phyloP scores from a whole-genome alignment of 2,329 filamentous ascomycete species.

The Cladosporium sp. region DNA sequence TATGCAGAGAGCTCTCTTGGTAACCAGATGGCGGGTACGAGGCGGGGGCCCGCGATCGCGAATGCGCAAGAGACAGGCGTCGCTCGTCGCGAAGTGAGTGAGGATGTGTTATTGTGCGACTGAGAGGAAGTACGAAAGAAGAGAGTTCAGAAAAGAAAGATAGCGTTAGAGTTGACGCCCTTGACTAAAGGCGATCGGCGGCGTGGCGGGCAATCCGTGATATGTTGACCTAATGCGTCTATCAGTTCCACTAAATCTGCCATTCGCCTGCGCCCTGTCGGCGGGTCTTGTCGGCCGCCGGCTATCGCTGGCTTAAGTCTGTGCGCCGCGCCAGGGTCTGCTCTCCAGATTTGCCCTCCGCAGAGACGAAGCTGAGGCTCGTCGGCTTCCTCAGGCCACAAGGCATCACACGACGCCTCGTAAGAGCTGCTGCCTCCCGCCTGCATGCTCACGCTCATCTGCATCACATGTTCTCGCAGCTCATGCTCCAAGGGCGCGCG shows the following conservation, averaged over 20 bases:
- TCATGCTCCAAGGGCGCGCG: too few species aligned
- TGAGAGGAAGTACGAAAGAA: neutral
- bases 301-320: conserved; percentile 1
- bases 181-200: conserved; percentile 3
- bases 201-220: neutral
- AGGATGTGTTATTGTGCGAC: neutral
- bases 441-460: neutral
- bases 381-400: neutral
- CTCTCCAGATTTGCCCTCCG: neutral
- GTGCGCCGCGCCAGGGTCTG: neutral
- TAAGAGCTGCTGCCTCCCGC: neutral
- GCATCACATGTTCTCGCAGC: too few species aligned
- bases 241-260: neutral
- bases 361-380: neutral
- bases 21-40: neutral
- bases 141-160: neutral
- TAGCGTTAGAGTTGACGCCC: neutral
- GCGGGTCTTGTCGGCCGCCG: neutral
- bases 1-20: neutral
- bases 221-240: conserved; percentile 3
- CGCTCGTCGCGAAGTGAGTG: neutral
- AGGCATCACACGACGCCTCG: neutral
- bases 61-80: neutral
- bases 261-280: conserved; percentile 1
- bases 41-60: neutral